phyloP scores from a whole-genome alignment of 1,284 basidiomycete species.

The Fistulinella cinereoalba region DNA sequence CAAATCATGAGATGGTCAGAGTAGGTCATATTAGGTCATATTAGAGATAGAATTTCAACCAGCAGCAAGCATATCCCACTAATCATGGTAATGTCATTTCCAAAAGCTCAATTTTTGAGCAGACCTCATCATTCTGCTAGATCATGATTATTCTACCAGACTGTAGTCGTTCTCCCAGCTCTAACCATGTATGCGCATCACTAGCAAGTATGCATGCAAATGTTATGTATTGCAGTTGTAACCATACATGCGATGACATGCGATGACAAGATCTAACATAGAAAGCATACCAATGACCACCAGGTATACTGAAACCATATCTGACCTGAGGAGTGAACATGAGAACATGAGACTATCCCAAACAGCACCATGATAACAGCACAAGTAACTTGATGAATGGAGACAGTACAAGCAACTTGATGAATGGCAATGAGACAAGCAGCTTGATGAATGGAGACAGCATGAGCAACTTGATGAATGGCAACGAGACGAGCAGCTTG shows the following conservation, averaged over 20 bases:
- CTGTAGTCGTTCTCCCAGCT: background rate
- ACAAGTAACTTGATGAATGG: too few species aligned
- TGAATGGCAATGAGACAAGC: too few species aligned
- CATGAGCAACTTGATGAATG: too few species aligned
- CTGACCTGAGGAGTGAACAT: too few species aligned
- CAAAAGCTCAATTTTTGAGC: background rate
- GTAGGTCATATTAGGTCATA: background rate
- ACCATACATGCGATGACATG: background rate
- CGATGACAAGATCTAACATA: background rate
- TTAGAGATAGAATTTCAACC: background rate
- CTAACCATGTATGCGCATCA: background rate
- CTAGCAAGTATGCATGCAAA: background rate
- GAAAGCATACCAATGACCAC: background rate
- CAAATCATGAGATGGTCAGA: background rate
- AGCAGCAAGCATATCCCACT: background rate
- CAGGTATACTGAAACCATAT: background rate
- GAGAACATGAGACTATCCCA: too few species aligned
- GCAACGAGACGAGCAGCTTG: too few species aligned
- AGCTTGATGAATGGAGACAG: too few species aligned
- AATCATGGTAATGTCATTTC: background rate
- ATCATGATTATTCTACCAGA: background rate
- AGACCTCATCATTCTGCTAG: background rate
- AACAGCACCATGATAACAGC: too few species aligned
- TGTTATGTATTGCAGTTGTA: background rate
- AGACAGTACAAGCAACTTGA: too few species aligned